A percentile compares a stretch with the other conserved stretches of the same genome.
Evolutionary conservation across 108 stramenopile species (phyloP).

Genomic region (Nitzschia sp.): DNA sequence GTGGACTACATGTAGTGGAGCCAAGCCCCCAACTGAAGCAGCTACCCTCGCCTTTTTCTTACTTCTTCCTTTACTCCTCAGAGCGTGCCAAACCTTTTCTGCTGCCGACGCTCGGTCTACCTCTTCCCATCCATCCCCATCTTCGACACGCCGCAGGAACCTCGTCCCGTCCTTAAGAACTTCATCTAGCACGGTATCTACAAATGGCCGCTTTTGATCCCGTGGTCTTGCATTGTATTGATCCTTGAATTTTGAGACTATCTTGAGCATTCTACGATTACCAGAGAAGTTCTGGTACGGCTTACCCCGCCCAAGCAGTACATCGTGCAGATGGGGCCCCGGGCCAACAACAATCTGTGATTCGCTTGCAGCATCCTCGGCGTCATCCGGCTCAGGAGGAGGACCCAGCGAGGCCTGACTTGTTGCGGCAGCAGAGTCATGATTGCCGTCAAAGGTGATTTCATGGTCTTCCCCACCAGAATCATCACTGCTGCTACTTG

Average conservation of each 20-base stretch:
- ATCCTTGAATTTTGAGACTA: not conserved
- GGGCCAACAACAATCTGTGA: too few species aligned
- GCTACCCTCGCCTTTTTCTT: not conserved
- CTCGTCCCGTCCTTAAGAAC: conserved; percentile 1
- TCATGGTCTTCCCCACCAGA: too few species aligned
- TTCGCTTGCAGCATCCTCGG: too few species aligned
- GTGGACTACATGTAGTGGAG: too few species aligned
- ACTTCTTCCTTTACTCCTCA: not conserved
- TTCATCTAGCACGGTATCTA: conserved; percentile 1
- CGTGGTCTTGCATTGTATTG: not conserved
- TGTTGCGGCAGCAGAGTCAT: too few species aligned
- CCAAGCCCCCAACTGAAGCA: too few species aligned
- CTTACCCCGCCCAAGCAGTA: not conserved
- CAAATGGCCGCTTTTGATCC: not conserved
- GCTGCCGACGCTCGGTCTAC: not conserved
- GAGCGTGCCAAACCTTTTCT: conserved; percentile 7
- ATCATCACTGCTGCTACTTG: too few species aligned
- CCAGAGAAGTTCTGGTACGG: not conserved
- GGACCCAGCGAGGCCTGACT: too few species aligned
- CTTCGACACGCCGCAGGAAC: conserved; percentile 3
- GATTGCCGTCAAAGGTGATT: too few species aligned
- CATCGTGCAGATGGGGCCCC: not conserved
- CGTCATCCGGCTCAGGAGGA: too few species aligned
- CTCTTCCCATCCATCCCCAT: not conserved
- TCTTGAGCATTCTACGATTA: not conserved